phyloP scores from a whole-genome alignment of 2,329 filamentous ascomycete species.

The Ceratocystis harringtonii region DNA sequence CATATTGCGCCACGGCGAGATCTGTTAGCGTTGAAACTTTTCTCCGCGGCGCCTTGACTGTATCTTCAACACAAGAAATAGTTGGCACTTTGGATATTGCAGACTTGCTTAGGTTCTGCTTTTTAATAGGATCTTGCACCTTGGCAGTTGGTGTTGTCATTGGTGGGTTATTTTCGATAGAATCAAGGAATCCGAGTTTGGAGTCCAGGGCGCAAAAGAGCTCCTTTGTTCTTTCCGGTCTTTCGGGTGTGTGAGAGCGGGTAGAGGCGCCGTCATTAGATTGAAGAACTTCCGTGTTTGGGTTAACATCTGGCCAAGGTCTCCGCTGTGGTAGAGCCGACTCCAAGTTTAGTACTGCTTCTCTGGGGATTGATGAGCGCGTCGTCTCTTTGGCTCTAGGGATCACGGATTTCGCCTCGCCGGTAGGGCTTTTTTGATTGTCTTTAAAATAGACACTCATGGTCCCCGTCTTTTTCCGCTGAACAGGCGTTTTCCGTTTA shows the following conservation, averaged over 20 bases:
- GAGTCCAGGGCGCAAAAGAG: background rate
- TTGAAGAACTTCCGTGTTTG: background rate
- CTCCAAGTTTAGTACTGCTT: conserved; percentile 12
- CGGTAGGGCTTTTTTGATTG: background rate
- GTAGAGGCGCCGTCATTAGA: background rate
- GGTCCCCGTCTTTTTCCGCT: conserved; percentile 3
- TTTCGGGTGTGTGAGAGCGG: background rate
- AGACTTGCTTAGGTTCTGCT: background rate
- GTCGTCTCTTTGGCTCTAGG: background rate
- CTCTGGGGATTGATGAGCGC: background rate
- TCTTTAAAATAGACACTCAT: background rate
- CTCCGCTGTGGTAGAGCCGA: conserved; percentile 7
- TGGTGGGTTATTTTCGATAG: background rate
- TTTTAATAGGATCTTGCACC: background rate
- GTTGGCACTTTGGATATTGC: background rate
- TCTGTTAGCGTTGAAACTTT: conserved; percentile 15
- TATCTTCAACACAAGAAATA: background rate
- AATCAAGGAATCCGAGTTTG: conserved; percentile 1
- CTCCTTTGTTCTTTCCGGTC: background rate
- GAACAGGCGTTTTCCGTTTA: conserved; percentile 1
- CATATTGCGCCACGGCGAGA: conserved; percentile 15
- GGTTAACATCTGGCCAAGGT: conserved; percentile 1
- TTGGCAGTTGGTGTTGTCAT: background rate
- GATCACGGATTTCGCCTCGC: background rate
- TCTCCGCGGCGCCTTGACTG: conserved; percentile 13